Percentiles rank a stretch among this genome's conserved stretches.
Evolutionary conservation across 129 eudicot species (phyloP).

Genomic region (Lactuca sativa): DNA sequence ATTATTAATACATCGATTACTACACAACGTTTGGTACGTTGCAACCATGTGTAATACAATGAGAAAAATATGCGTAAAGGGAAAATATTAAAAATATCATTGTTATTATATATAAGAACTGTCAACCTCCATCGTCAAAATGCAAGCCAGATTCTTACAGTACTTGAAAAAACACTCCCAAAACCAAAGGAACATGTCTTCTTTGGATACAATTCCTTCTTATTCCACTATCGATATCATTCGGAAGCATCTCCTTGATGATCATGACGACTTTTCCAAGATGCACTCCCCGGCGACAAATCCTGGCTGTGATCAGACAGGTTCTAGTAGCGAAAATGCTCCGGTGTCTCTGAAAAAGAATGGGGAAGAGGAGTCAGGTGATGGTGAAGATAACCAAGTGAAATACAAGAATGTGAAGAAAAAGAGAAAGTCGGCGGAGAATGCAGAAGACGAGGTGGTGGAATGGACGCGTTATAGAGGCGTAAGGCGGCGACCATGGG

Average conservation of each 20-base stretch:
- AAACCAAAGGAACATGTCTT: background rate
- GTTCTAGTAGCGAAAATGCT: background rate
- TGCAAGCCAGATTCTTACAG: too few species aligned
- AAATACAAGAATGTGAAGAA: background rate
- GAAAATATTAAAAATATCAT: background rate
- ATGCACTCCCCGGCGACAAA: background rate
- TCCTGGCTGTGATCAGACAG: background rate
- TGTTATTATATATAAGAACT: background rate
- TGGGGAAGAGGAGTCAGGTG: background rate
- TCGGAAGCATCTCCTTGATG: background rate
- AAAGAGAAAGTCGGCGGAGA: background rate
- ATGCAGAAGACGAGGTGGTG: background rate
- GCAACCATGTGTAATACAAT: background rate
- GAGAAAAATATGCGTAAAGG: background rate
- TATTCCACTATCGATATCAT: background rate
- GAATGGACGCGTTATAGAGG: conserved; percentile 47
- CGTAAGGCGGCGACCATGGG: conserved; percentile 57
- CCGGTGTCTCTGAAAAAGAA: background rate
- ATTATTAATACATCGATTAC: too few species aligned
- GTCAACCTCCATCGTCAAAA: background rate
- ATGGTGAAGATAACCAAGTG: background rate
- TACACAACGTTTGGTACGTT: background rate
- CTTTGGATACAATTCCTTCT: background rate
- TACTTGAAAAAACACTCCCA: background rate
- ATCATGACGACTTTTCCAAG: background rate